A percentile compares a stretch with the other conserved stretches of the same genome.
Evolutionary conservation across 257 asterid species (phyloP).

Genomic region (Solanum tarijense): DNA sequence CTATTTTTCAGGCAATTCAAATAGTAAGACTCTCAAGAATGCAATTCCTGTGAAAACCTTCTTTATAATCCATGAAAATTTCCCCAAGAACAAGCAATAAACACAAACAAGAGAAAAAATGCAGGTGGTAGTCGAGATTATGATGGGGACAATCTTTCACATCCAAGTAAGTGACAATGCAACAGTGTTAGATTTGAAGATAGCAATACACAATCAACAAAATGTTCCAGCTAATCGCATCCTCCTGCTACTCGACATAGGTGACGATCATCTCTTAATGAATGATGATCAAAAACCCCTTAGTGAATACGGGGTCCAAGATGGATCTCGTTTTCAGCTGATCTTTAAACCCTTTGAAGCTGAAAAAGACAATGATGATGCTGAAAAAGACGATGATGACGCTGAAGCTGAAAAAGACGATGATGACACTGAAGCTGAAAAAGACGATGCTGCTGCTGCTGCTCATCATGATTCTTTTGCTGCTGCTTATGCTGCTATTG

Average conservation of each 20-base stretch:
- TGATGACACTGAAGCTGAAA: too few species aligned
- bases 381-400: not conserved
- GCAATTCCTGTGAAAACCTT: constrained; percentile 15
- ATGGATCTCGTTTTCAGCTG: constrained; percentile 49
- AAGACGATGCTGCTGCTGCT: not conserved
- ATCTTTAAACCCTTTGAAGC: constrained; percentile 14
- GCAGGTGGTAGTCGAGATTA: constrained; percentile 47
- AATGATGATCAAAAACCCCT: constrained; percentile 24
- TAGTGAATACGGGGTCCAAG: constrained; percentile 34
- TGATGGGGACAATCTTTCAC: constrained; percentile 43
- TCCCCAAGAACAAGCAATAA: not conserved
- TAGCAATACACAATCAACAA: constrained; percentile 39
- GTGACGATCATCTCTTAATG: constrained; percentile 8
- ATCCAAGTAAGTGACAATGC: constrained; percentile 37
- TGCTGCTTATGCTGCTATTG: not conserved
- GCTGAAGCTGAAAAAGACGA: too few species aligned
- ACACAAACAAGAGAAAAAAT: constrained; percentile 10
- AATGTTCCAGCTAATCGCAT: constrained; percentile 36
- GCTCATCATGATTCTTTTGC: not conserved
- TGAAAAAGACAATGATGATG: not conserved
- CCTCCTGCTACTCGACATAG: constrained; percentile 34
- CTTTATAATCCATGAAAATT: constrained; percentile 2
- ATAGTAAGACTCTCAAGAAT: constrained; percentile 22
- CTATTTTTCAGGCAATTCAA: constrained; percentile 12
- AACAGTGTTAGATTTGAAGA: constrained; percentile 45